Percentiles rank a stretch among this genome's conserved stretches.
phyloP scores from a whole-genome alignment of 768 basidiomycete species.

The Tricholoma sp. region DNA sequence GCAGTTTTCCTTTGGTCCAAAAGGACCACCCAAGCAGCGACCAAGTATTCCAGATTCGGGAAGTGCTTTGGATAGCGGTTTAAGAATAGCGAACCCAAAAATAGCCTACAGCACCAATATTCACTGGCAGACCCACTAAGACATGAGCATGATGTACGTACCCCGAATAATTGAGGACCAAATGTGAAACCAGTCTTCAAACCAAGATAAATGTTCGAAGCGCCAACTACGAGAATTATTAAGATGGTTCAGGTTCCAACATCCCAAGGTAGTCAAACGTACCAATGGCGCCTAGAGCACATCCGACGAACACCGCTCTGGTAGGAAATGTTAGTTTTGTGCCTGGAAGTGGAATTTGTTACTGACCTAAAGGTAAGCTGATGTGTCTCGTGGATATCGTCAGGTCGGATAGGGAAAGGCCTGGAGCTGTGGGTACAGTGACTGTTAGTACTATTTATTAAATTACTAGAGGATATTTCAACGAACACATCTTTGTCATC shows the following conservation, averaged over 20 bases:
- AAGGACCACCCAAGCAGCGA: conserved; percentile 46
- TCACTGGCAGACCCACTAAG: neutral
- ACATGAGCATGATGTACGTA: conserved; percentile 20
- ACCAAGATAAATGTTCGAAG: conserved; percentile 64
- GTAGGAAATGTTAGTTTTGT: neutral
- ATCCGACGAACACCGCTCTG: conserved; percentile 47
- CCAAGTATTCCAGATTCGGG: conserved; percentile 43
- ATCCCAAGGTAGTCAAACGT: conserved; percentile 1
- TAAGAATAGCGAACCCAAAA: conserved; percentile 57
- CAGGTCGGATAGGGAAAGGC: conserved; percentile 51
- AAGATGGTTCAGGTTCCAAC: neutral
- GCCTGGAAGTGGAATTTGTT: conserved; percentile 1
- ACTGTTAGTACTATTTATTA: neutral
- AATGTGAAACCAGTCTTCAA: conserved; percentile 67
- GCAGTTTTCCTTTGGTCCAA: conserved; percentile 65
- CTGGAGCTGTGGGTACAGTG: conserved; percentile 26
- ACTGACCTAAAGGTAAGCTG: conserved; percentile 45
- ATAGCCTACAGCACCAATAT: conserved; percentile 26
- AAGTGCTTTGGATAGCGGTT: conserved; percentile 45
- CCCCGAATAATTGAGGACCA: conserved; percentile 58
- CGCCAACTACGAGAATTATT: conserved; percentile 34
- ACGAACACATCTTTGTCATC: conserved; percentile 38
- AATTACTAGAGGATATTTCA: neutral
- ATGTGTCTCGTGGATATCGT: conserved; percentile 42
- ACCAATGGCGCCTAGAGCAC: conserved; percentile 44